phyloP scores from a whole-genome alignment of 2,329 filamentous ascomycete species.

The Cryphonectria parasitica region DNA sequence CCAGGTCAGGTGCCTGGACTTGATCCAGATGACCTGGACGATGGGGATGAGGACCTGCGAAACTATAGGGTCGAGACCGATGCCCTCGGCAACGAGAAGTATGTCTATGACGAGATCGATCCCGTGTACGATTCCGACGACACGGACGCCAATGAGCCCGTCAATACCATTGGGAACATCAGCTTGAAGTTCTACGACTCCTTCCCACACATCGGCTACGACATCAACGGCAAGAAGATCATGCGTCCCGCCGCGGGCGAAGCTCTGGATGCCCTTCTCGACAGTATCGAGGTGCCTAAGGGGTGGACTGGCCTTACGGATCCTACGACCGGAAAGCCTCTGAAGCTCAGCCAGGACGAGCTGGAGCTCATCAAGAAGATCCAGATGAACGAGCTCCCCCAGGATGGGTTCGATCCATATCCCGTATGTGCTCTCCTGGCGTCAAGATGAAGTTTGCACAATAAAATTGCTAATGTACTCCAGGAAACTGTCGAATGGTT shows the following conservation, averaged over 20 bases:
- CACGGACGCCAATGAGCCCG: slow-evolving; percentile 75
- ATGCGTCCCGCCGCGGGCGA: slow-evolving; percentile 94
- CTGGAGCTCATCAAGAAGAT: slow-evolving; percentile 85
- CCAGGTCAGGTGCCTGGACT: slow-evolving; percentile 28
- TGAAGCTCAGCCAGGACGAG: slow-evolving; percentile 86
- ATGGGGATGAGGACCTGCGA: slow-evolving; percentile 44
- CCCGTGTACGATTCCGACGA: slow-evolving; percentile 97
- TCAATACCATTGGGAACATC: slow-evolving; percentile 95
- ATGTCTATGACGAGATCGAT: slow-evolving; percentile 91
- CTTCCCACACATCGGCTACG: slow-evolving; percentile 97
- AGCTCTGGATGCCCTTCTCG: slow-evolving; percentile 88
- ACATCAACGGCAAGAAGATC: slow-evolving; percentile 98
- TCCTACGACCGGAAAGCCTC: slow-evolving; percentile 87
- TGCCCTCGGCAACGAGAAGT: slow-evolving; percentile 88
- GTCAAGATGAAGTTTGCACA: not conserved
- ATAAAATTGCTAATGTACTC: slow-evolving; percentile 32
- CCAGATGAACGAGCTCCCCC: slow-evolving; percentile 84
- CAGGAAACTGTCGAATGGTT: slow-evolving; percentile 92
- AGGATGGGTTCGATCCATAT: slow-evolving; percentile 91
- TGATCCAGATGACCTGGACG: slow-evolving; percentile 41
- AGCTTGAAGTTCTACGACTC: slow-evolving; percentile 94
- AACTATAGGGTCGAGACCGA: slow-evolving; percentile 69
- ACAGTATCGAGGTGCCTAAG: slow-evolving; percentile 95
- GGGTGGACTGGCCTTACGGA: slow-evolving; percentile 97
- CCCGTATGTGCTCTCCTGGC: slow-evolving; percentile 57